A percentile compares a stretch with the other conserved stretches of the same genome.
phyloP scores from a whole-genome alignment of 331 rosid genomes.

The Quercus tomentella region DNA sequence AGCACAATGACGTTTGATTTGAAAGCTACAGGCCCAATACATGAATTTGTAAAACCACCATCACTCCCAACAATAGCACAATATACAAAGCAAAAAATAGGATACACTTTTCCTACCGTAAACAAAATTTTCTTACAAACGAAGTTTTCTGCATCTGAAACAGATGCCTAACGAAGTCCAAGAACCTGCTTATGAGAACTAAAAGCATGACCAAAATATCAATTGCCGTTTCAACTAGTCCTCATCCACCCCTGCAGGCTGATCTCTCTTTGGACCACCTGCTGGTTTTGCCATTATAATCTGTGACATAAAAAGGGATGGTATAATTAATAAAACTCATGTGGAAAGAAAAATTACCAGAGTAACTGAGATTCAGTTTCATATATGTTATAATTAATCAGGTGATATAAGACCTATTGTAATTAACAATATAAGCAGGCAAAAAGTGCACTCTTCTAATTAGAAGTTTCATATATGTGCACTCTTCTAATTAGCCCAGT shows the following conservation, averaged over 20 bases:
- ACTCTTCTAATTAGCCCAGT: too few species aligned
- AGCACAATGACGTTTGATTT: neutral
- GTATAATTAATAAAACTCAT: constrained; percentile 1
- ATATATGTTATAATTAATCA: neutral
- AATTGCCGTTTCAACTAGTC: constrained; percentile 32
- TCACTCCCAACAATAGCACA: neutral
- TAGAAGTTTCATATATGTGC: neutral
- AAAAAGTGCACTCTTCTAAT: neutral
- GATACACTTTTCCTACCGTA: neutral
- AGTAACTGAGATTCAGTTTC: neutral
- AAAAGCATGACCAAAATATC: constrained; percentile 6
- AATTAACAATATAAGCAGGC: neutral
- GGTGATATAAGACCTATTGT: neutral
- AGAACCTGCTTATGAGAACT: constrained; percentile 12
- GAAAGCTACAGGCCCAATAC: neutral
- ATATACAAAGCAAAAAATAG: constrained; percentile 16
- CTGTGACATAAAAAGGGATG: constrained; percentile 37
- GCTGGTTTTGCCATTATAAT: constrained; percentile 95
- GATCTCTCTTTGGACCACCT: constrained; percentile 82
- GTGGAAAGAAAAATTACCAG: neutral
- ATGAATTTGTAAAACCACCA: neutral
- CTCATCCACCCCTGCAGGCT: constrained; percentile 89
- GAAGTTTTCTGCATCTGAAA: constrained; percentile 6
- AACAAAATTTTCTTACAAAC: constrained; percentile 30
- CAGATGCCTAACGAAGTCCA: constrained; percentile 22